Percentiles rank a stretch among this genome's conserved stretches.
Evolutionary conservation across 768 basidiomycete genomes (phyloP).

Genomic region (Obba rivulosa): DNA sequence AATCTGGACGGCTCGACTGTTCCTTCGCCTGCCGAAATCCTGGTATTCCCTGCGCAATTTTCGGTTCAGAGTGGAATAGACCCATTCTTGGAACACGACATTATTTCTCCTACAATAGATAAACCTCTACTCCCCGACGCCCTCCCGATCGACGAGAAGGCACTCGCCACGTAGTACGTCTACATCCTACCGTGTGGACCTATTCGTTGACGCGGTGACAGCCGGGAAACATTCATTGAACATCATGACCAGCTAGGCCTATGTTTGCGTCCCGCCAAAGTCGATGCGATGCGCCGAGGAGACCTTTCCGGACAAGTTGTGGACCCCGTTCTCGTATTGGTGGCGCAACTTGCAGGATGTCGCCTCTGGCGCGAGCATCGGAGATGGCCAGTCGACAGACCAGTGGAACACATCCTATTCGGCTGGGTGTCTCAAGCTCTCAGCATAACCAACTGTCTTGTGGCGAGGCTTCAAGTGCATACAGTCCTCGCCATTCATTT

Average conservation of each 20-base stretch:
- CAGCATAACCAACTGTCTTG: conserved; percentile 8
- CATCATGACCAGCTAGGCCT: conserved; percentile 18
- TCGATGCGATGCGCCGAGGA: conserved; percentile 18
- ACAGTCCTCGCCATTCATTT: conserved; percentile 16
- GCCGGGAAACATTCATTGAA: conserved; percentile 17
- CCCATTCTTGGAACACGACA: too few species aligned
- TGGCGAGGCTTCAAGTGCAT: conserved; percentile 17
- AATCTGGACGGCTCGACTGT: too few species aligned
- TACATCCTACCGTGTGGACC: too few species aligned
- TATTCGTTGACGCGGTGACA: background rate
- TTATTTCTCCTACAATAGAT: too few species aligned
- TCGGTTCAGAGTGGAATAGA: too few species aligned
- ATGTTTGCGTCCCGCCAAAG: conserved; percentile 13
- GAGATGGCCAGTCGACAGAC: background rate
- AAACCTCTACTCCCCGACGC: too few species aligned
- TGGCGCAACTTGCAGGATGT: conserved; percentile 20
- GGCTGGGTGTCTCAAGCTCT: conserved; percentile 7
- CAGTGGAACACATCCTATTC: conserved; percentile 12
- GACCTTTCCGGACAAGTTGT: conserved; percentile 17
- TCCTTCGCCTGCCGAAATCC: too few species aligned
- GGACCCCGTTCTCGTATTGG: conserved; percentile 18
- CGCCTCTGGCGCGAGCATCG: conserved; percentile 17
- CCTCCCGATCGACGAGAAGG: too few species aligned
- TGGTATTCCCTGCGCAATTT: too few species aligned
- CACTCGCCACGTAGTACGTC: too few species aligned